Percentiles rank a stretch among this genome's conserved stretches.
phyloP scores from a whole-genome alignment of 345 rosid genomes.

The Populus pruinosa region DNA sequence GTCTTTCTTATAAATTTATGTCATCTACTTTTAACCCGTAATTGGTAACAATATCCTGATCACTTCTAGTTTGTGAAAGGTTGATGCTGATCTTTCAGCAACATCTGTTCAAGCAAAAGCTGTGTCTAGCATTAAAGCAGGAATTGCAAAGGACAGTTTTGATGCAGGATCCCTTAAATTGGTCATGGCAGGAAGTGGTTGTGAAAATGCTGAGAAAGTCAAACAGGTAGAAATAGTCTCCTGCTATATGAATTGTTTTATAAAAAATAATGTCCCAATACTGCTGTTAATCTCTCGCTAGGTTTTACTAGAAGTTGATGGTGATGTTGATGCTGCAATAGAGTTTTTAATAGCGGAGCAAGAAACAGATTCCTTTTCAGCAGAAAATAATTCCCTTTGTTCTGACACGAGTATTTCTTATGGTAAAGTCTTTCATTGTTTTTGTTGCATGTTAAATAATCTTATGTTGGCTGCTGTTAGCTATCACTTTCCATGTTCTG shows the following conservation, averaged over 20 bases:
- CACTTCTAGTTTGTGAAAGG: slow-evolving; percentile 66
- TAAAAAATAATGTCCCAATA: background rate
- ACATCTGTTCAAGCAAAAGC: slow-evolving; percentile 63
- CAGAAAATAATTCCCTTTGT: slow-evolving; percentile 31
- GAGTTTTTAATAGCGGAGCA: slow-evolving; percentile 76
- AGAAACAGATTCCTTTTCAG: slow-evolving; percentile 34
- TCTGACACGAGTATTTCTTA: slow-evolving; percentile 33
- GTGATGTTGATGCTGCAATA: slow-evolving; percentile 79
- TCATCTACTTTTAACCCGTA: slow-evolving; percentile 8
- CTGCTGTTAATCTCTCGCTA: slow-evolving; percentile 24
- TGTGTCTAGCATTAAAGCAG: slow-evolving; percentile 40
- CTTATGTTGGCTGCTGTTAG: background rate
- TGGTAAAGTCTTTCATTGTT: slow-evolving; percentile 53
- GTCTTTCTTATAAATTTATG: background rate
- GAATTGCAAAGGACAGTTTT: slow-evolving; percentile 26
- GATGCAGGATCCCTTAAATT: slow-evolving; percentile 58
- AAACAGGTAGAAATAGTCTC: slow-evolving; percentile 52
- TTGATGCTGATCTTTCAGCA: slow-evolving; percentile 76
- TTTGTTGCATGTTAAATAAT: slow-evolving; percentile 11
- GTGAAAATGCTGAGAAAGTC: slow-evolving; percentile 59
- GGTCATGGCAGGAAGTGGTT: slow-evolving; percentile 78
- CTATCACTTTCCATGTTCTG: background rate
- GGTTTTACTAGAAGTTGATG: slow-evolving; percentile 71
- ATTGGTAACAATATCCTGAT: slow-evolving; percentile 36
- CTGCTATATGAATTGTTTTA: background rate